phyloP scores from a whole-genome alignment of 768 basidiomycete species.

The Boletales sp. region DNA sequence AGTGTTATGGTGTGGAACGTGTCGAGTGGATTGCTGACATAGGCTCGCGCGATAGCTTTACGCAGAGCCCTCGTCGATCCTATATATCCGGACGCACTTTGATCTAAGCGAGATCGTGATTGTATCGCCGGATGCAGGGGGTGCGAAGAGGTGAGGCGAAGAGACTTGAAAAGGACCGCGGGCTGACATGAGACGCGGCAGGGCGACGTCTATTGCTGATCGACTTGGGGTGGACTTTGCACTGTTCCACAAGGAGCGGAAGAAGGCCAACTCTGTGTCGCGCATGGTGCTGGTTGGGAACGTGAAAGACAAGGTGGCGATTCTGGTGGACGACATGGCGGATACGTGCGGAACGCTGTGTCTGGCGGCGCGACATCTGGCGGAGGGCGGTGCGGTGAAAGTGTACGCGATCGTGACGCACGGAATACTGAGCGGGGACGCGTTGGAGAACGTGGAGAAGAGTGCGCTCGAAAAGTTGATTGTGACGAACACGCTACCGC shows the following conservation, averaged over 20 bases:
- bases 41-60: constrained; percentile 56
- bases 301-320: constrained; percentile 88
- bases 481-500: constrained; percentile 97
- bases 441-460: constrained; percentile 66
- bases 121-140: constrained; percentile 97
- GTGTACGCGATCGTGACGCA: constrained; percentile 95
- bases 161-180: neutral
- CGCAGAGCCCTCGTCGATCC: constrained; percentile 91
- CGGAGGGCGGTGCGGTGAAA: constrained; percentile 82
- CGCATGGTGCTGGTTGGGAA: constrained; percentile 95
- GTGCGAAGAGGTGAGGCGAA: constrained; percentile 80
- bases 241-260: constrained; percentile 98
- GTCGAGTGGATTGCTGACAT: constrained; percentile 18
- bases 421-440: constrained; percentile 90
- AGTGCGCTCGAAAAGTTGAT: constrained; percentile 89
- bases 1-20: constrained; percentile 30
- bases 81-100: constrained; percentile 93
- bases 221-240: constrained; percentile 96
- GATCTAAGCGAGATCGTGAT: constrained; percentile 84
- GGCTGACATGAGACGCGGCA: constrained; percentile 33
- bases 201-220: constrained; percentile 96
- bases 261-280: constrained; percentile 92
- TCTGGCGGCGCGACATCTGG: constrained; percentile 83
- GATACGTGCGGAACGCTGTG: constrained; percentile 95
- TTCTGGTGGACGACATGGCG: constrained; percentile 98